Evolutionary conservation across 2,329 filamentous ascomycete genomes (phyloP), one percentile per base, ranked within the genome.

Genomic region (Penicillium frequentans): DNA sequence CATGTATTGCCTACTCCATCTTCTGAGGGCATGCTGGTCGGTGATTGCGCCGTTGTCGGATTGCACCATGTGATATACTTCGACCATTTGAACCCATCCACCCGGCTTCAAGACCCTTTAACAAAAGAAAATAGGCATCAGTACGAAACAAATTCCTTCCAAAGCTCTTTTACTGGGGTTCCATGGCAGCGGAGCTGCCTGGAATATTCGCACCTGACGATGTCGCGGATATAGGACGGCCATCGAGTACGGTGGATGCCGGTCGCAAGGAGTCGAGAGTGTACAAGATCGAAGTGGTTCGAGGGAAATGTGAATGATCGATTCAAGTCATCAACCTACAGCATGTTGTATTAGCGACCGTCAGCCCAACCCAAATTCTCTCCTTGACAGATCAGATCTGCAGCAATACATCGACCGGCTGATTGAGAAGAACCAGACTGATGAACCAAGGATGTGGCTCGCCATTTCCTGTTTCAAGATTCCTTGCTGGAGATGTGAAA

Each of bases 21-120:
- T 71, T 55, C 78, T 72, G 51, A 92, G 78, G 2, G 86, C 88
- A 70, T 90, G 84, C 52, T 82, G 82, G 50, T 87, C 82, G 11
- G 85, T 87, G 65, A 95, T 77, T n/a, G 85, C 86, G 5, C 91
- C 91, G 66, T 90, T 96, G 64, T 93, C 86, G 0, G 91, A 96
- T 72, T 96, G 93, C 26, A 90, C 86, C 62, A 91, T 91, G 72
- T 88, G 88, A 68, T 96, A 91, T 66, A 93, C 84, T 70, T 96
- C 93, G n/a, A 90, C 84, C 82, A 96, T 87, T 69, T 96, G 91
- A 57, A 90, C 83, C 91, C 91, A 96, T 1, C 93, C 92, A 2
- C 87, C 89, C 6, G 86, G 88, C 50, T 85, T 88, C 60, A 93
- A 77, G 2, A 73, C 71, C 61, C 72, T 75, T 65, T 29, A 39